Base-by-base conservation (phyloP, 805 yeast species). In the Barnettozyma botsteinii region DNA sequence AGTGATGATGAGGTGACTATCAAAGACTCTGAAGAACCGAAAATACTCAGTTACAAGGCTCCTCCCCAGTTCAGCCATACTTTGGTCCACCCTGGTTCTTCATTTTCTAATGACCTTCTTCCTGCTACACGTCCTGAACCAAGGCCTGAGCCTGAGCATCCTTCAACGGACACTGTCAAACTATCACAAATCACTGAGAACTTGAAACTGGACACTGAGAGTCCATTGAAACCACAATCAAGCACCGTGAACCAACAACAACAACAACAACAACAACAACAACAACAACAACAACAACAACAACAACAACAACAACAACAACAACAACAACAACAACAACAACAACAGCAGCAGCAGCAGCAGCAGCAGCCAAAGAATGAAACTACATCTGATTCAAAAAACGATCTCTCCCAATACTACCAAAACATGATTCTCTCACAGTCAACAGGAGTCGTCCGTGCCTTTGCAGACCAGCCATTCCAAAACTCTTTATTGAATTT, bases 401-500 rank as follows among this genome's bases (percentile, higher is more conserved):
- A 50, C 27, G 53, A 51, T 17, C 47, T 46, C 2, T 58, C 59
- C 20, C 59, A 63, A 31, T 66, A 63, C 42, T 53, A 62, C 33
- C 70, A 68, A n/a, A 57, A 59, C 38, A 64, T 66, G 66, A 66
- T 68, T 7, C 57, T 73, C 5, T 73, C 79, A 3, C 79, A 74
- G 47, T 72, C 79, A 0, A 72, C 76, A 0, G 79, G 79, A 0
- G 63, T 68, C 29, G 77, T 72, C 27, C 55, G 68, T 37, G 63
- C 62, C 5, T 64, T 66, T 42, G 61, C 59, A 18, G 60, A 58
- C 18, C 60, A 61, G 9, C 58, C 55, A 13, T 54, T 51, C 42
- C 43, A 49, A 26, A 56, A 55, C 35, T 57, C 61, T 0, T 21
- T 56, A 4, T 28, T 56, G 1, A 47, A 47, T 14, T 42, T 46